These are phyloP conservation scores for Thalassiosira allenii DNA, from an alignment of 352 stramenopile species.

Conservation along the genomic window DNA sequence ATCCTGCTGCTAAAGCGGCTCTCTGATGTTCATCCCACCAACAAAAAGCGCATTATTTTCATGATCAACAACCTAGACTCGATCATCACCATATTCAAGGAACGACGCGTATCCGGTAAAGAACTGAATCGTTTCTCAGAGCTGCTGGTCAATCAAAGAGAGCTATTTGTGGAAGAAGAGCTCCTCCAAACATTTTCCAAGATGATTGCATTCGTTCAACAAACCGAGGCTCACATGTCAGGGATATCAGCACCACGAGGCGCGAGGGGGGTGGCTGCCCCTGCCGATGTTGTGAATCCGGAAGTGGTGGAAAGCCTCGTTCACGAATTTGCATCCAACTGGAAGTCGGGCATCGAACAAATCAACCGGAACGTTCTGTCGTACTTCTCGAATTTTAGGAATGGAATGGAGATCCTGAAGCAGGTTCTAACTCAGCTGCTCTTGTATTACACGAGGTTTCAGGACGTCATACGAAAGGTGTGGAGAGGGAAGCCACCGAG, in stretches of 20 bases:
- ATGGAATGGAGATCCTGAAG: slow-evolving; percentile 99
- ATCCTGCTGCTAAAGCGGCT: slow-evolving; percentile 87
- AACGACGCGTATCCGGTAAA: slow-evolving; percentile 92
- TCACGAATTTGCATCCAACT: slow-evolving; percentile 94
- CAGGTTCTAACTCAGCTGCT: slow-evolving; percentile 97
- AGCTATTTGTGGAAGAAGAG: slow-evolving; percentile 98
- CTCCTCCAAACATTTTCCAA: slow-evolving; percentile 91
- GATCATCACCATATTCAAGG: slow-evolving; percentile 94
- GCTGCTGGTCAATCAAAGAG: slow-evolving; percentile 91
- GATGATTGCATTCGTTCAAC: slow-evolving; percentile 97
- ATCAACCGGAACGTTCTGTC: slow-evolving; percentile 98
- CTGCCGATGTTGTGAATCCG: slow-evolving; percentile 87
- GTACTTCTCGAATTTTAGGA: slow-evolving; percentile 98
- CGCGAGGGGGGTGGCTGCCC: slow-evolving; percentile 45
- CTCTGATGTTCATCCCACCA: slow-evolving; percentile 90
- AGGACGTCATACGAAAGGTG: slow-evolving; percentile 95
- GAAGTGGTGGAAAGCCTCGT: slow-evolving; percentile 94
- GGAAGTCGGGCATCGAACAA: slow-evolving; percentile 95
- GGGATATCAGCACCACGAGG: slow-evolving; percentile 69
- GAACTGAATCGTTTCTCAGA: slow-evolving; percentile 95
- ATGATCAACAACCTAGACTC: slow-evolving; percentile 99
- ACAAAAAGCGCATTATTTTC: slow-evolving; percentile 96
- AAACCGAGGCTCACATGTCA: slow-evolving; percentile 90
- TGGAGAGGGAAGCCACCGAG: slow-evolving; percentile 86
- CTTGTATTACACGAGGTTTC: slow-evolving; percentile 98